Evolutionary conservation across 2,329 filamentous ascomycete genomes (phyloP).

Genomic region (Fusarium sp.): DNA sequence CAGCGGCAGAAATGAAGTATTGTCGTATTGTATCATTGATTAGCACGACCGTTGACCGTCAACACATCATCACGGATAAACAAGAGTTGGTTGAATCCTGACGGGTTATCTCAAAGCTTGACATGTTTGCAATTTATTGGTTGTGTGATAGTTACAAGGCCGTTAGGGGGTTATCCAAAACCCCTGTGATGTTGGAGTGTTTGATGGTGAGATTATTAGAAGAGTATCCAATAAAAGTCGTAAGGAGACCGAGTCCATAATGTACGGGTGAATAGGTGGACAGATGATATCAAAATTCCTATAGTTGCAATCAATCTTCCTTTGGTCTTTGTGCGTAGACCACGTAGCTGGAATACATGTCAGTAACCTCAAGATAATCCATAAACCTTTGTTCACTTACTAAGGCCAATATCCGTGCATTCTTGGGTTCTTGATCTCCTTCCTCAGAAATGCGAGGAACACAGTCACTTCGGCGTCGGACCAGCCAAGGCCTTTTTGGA

Average conservation of each 20-base stretch:
- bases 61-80: not conserved
- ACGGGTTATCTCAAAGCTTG: not conserved
- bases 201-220: not conserved
- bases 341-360: not conserved
- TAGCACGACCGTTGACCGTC: no score
- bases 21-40: not conserved
- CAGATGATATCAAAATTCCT: not conserved
- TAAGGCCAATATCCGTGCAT: constrained; percentile 41
- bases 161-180: not conserved
- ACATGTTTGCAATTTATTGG: not conserved
- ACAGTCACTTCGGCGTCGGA: constrained; percentile 33
- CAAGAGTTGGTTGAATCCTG: not conserved
- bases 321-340: constrained; percentile 21
- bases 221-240: not conserved
- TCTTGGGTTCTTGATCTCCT: constrained; percentile 33
- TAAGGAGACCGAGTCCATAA: not conserved
- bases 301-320: not conserved
- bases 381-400: constrained; percentile 17
- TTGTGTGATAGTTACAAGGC: not conserved
- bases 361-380: not conserved
- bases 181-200: not conserved
- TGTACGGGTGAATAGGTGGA: not conserved
- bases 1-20: not conserved
- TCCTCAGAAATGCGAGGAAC: constrained; percentile 35
- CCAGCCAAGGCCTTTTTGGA: constrained; percentile 43